Evolutionary conservation across 1,284 basidiomycete species (phyloP).

Genomic region (Moniliophthora roreri): DNA sequence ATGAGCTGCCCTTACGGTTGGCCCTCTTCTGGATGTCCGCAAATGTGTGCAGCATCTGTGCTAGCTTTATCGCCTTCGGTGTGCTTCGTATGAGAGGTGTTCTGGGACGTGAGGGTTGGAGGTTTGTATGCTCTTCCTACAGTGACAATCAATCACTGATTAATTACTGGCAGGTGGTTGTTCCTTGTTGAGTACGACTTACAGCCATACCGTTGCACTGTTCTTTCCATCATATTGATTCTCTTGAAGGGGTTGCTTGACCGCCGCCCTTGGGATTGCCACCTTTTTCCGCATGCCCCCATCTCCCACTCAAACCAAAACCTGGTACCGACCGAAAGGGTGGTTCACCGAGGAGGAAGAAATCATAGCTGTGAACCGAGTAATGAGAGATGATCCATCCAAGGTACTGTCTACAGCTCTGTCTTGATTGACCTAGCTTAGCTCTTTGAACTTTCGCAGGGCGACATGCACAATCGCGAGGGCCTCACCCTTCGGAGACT

Average conservation of each 20-base stretch:
- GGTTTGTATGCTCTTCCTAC: slow-evolving; percentile 30
- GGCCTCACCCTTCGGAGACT: slow-evolving; percentile 56
- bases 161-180: slow-evolving; percentile 32
- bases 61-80: slow-evolving; percentile 65
- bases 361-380: slow-evolving; percentile 53
- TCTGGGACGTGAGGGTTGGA: slow-evolving; percentile 57
- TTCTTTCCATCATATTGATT: background rate
- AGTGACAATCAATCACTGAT: background rate
- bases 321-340: slow-evolving; percentile 66
- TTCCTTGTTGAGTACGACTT: slow-evolving; percentile 47
- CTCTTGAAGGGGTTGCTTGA: slow-evolving; percentile 33
- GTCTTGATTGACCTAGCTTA: too few relatives aligned
- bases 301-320: slow-evolving; percentile 65
- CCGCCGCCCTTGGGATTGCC: slow-evolving; percentile 58
- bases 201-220: background rate
- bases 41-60: slow-evolving; percentile 48
- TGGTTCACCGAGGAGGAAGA: slow-evolving; percentile 67
- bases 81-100: slow-evolving; percentile 61
- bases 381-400: slow-evolving; percentile 71
- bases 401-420: slow-evolving; percentile 37
- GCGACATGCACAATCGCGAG: slow-evolving; percentile 80
- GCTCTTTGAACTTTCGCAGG: slow-evolving; percentile 25
- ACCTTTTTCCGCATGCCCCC: slow-evolving; percentile 73
- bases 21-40: slow-evolving; percentile 70
- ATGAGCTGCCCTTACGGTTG: slow-evolving; percentile 65